Conservation (phyloP, 345 rosid species). For the Aethionema arabicum region DNA sequence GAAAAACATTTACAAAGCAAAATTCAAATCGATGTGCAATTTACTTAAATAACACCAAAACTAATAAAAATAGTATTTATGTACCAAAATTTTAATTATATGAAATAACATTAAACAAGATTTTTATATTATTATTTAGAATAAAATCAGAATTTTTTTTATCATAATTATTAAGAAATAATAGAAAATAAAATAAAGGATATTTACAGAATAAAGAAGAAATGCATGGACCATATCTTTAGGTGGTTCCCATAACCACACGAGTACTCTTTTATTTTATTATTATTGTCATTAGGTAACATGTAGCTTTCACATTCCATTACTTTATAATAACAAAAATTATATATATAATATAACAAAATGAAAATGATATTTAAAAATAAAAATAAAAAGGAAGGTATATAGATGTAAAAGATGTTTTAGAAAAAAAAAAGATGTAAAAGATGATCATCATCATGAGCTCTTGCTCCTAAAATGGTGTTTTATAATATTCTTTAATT, state of each 20-base stretch:
- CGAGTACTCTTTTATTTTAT: constrained; percentile 29
- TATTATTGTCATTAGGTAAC: constrained; percentile 33
- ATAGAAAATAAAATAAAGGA: constrained; percentile 6
- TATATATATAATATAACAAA: too few relatives aligned
- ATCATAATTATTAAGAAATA: neutral
- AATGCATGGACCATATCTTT: constrained; percentile 36
- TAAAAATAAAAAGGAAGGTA: too few relatives aligned
- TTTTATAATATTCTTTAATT: constrained; percentile 1
- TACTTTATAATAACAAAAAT: neutral
- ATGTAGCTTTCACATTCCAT: constrained; percentile 35
- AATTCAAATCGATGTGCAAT: too few relatives aligned
- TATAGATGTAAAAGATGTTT: too few relatives aligned
- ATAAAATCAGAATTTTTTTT: neutral
- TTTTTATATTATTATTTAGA: too few relatives aligned
- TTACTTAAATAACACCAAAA: too few relatives aligned
- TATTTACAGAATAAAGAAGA: constrained; percentile 19
- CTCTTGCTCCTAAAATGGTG: constrained; percentile 2
- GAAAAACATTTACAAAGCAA: too few relatives aligned
- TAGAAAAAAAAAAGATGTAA: too few relatives aligned
- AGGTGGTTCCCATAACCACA: constrained; percentile 40
- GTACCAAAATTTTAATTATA: too few relatives aligned
- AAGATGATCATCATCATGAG: constrained; percentile 14
- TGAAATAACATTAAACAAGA: too few relatives aligned
- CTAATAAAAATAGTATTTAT: too few relatives aligned
- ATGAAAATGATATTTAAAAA: too few relatives aligned